Evolutionary conservation across 441 rosid genomes (phyloP).

Genomic region (Adansonia gregorii): DNA sequence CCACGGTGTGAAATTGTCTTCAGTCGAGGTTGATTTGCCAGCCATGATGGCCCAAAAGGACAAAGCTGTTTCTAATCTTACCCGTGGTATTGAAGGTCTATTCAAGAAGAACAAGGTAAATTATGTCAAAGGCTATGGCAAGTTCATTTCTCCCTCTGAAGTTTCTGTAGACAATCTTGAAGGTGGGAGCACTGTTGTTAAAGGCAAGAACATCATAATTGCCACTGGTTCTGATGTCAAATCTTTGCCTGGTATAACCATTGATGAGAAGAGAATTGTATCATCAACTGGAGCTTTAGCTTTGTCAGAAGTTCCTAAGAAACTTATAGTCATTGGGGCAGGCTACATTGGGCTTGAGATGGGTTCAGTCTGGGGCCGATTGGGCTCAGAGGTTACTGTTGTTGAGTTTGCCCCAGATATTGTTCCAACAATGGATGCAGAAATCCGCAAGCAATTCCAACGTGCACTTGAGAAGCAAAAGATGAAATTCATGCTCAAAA

Average conservation of each 20-base stretch:
- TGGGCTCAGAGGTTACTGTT: constrained; percentile 97
- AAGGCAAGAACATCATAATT: constrained; percentile 86
- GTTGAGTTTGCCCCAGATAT: constrained; percentile 97
- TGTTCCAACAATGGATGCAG: constrained; percentile 95
- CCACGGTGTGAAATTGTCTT: constrained; percentile 88
- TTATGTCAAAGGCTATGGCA: constrained; percentile 95
- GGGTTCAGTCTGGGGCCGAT: constrained; percentile 96
- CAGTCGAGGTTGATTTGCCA: constrained; percentile 91
- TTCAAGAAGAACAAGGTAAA: constrained; percentile 96
- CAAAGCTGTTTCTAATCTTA: constrained; percentile 82
- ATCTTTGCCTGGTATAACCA: constrained; percentile 89
- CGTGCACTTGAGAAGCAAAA: constrained; percentile 90
- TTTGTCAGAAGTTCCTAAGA: constrained; percentile 81
- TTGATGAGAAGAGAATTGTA: constrained; percentile 92
- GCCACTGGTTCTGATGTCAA: constrained; percentile 97
- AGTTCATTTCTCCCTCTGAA: constrained; percentile 81
- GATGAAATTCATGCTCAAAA: constrained; percentile 97
- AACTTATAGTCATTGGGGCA: constrained; percentile 92
- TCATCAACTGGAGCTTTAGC: constrained; percentile 95
- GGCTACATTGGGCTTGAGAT: constrained; percentile 98
- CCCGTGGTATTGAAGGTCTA: constrained; percentile 88
- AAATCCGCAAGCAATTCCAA: constrained; percentile 93
- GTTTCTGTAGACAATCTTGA: constrained; percentile 87
- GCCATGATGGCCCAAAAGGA: constrained; percentile 97
- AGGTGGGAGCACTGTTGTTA: constrained; percentile 74